Conservation (phyloP, 2,329 filamentous ascomycete species). For the Laburnicola sp. region DNA sequence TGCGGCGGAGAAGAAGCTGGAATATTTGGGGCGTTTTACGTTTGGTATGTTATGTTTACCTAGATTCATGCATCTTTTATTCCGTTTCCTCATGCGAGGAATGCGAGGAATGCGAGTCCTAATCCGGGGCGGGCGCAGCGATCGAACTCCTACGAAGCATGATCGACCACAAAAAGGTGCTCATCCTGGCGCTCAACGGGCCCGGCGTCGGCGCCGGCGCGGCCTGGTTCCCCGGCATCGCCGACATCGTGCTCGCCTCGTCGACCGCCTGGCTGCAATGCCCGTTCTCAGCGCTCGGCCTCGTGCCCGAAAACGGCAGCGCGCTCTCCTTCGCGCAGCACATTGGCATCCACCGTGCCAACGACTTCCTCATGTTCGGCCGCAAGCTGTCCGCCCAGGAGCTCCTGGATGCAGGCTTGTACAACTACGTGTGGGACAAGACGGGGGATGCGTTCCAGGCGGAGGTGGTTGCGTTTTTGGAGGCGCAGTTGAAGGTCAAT, state of each 20-base stretch:
- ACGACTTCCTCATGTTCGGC: conserved; percentile 58
- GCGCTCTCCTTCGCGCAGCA: conserved; percentile 52
- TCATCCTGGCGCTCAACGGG: conserved; percentile 56
- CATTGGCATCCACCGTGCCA: conserved; percentile 55
- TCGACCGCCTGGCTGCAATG: conserved; percentile 52
- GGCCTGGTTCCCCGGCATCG: conserved; percentile 55
- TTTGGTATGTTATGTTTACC: conserved; percentile 29
- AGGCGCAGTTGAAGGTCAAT: conserved; percentile 50
- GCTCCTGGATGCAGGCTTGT: conserved; percentile 49
- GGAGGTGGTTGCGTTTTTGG: conserved; percentile 48
- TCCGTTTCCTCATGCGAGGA: background rate
- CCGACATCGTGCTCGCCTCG: conserved; percentile 55
- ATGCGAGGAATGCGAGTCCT: background rate
- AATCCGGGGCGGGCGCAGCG: conserved; percentile 12
- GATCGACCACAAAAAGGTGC: conserved; percentile 56
- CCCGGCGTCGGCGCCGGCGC: conserved; percentile 56
- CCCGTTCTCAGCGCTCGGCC: conserved; percentile 53
- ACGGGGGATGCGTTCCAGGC: conserved; percentile 48
- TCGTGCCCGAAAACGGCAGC: conserved; percentile 56
- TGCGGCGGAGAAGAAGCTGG: conserved; percentile 40
- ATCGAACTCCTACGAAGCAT: conserved; percentile 50
- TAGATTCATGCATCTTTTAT: background rate
- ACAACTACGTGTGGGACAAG: conserved; percentile 52
- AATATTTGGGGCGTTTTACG: conserved; percentile 28
- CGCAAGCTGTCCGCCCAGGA: conserved; percentile 51